Evolutionary conservation across 805 yeast species (phyloP), one percentile per base, ranked within the genome.

Genomic region (Candida quercuum): DNA sequence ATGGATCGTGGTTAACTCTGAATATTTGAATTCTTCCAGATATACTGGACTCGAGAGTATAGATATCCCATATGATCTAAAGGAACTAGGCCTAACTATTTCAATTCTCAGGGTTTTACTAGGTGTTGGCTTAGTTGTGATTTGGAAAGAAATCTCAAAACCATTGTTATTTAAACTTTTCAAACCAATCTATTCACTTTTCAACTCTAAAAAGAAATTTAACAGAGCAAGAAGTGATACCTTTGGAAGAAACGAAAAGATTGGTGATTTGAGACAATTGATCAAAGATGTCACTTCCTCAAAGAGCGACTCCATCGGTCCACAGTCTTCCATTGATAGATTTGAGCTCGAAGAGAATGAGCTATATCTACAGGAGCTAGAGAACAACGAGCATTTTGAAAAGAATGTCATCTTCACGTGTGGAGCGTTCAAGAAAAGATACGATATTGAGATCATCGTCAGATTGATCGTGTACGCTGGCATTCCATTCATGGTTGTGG

Each of bases 401-500:
- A 49, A 51, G 20, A 47, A 45, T 25, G 47, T 43, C 13, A 30
- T 45, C 2, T 52, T 45, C 20, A 54, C 59, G 2, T 63, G 70
- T 45, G 74, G 72, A 13, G 83, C 77, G 0, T 75, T 73, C 51
- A 69, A 68, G 40, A 72, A 77, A 3, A 69, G 89, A 34, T 80
- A 81, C 48, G 88, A 79, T 39, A 79, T 83, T 22, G 91, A 83
- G 43, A 83, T 86, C 3, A 60, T 86, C 23, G 88, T 93, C 9
- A 71, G 95, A 50, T 64, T 85, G 43, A 60, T 83, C 14, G 84
- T 88, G 1, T 91, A 91, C 60, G 81, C 85, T 1, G 98, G 98
- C 0, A 76, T 91, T 21, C 72, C 93, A 0, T 50, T 67, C 20
- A 59, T 72, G 23, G 81, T 84, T 0, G 59, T 73, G 5, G 28